phyloP scores from a whole-genome alignment of 805 yeast genomes.

The Kuraishia molischiana region DNA sequence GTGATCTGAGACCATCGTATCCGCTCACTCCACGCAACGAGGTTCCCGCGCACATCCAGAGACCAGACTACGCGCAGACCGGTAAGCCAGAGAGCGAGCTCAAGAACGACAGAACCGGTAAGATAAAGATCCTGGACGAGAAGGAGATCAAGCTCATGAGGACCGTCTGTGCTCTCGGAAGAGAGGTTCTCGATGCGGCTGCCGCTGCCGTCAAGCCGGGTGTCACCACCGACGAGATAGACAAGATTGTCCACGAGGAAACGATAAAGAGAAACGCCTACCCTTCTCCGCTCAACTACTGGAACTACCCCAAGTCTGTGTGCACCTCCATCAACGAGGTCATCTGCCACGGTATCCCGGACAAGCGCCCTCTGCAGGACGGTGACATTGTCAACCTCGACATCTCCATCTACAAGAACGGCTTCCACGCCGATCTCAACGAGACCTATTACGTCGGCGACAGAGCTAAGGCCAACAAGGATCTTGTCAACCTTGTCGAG shows the following conservation, averaged over 20 bases:
- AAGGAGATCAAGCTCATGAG: constrained; percentile 69
- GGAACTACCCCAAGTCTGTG: constrained; percentile 83
- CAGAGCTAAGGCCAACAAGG: constrained; percentile 70
- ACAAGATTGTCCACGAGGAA: constrained; percentile 77
- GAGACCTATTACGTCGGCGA: constrained; percentile 97
- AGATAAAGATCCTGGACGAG: constrained; percentile 52
- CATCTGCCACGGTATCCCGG: constrained; percentile 97
- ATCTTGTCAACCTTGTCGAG: constrained; percentile 66
- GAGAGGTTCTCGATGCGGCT: constrained; percentile 85
- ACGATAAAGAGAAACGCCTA: constrained; percentile 83
- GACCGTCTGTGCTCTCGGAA: constrained; percentile 62
- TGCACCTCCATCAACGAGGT: constrained; percentile 94
- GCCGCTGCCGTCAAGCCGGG: constrained; percentile 84
- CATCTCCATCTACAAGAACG: constrained; percentile 75
- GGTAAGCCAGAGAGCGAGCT: constrained; percentile 81
- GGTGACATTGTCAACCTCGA: constrained; percentile 94
- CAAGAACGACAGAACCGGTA: constrained; percentile 54
- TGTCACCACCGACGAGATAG: constrained; percentile 87
- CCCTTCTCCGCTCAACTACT: constrained; percentile 93
- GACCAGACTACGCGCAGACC: constrained; percentile 75
- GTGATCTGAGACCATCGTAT: constrained; percentile 65
- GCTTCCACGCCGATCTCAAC: constrained; percentile 89
- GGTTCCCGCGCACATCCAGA: constrained; percentile 60
- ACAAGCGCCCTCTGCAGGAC: constrained; percentile 73
- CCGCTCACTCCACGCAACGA: constrained; percentile 68